These are phyloP conservation scores for Dendrobium nobile DNA, from an alignment of 106 monocot species.

Conservation along the genomic window DNA sequence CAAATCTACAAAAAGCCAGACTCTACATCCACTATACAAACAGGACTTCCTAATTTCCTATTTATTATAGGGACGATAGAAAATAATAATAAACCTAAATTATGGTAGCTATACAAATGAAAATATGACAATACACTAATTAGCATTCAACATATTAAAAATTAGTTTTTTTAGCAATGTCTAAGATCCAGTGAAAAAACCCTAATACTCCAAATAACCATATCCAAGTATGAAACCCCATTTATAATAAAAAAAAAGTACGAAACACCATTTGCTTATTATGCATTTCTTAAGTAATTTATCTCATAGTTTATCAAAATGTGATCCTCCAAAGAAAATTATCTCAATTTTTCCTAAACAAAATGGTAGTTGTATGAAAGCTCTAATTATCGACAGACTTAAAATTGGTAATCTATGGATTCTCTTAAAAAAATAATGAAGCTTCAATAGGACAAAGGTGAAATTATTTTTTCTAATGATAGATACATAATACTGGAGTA, in stretches of 20 bases:
- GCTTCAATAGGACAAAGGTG: background rate
- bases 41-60: background rate
- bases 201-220: background rate
- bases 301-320: slow-evolving; percentile 3
- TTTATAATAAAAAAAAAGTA: background rate
- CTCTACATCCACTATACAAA: background rate
- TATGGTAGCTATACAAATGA: background rate
- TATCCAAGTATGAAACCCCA: background rate
- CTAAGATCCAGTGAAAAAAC: background rate
- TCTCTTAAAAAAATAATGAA: background rate
- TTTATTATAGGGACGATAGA: background rate
- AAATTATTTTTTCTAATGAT: background rate
- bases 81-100: background rate
- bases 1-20: background rate
- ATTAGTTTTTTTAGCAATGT: background rate
- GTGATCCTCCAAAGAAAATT: background rate
- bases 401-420: background rate
- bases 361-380: background rate
- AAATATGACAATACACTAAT: background rate
- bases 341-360: background rate
- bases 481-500: background rate
- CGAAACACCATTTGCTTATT: background rate
- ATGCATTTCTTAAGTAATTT: background rate
- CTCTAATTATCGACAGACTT: background rate
- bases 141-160: background rate